Base-by-base conservation (phyloP, 208 protist genomes). In the Plasmodiophora brassicae region DNA sequence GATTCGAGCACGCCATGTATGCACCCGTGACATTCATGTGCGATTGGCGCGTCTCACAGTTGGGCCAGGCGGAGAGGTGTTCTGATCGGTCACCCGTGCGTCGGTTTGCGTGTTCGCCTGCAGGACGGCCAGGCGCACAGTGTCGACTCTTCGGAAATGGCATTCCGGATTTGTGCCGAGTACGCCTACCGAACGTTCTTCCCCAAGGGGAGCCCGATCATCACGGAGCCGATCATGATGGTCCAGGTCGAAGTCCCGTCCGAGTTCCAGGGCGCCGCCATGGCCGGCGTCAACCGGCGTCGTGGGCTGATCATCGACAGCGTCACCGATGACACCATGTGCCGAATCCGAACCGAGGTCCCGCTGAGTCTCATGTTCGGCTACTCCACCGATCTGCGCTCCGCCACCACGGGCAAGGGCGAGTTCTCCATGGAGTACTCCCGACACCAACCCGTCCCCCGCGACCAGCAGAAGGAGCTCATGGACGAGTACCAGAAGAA, bases 91-190 rank as follows among this genome's bases (percentile, higher is more conserved):
- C 94, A 96, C 25, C 97, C 96, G 38, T 95, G 98, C 41, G 97
- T 95, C 94, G 97, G 97, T 54, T 95, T 99, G 43, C 94, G 96
- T 88, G 96, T 98, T 86, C 94, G 96, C 87, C 94, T 99, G 35
- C 94, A 93, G 46, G 97, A 98, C 88, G 98, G 98, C 91, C 91
- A 35, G 36, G 95, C 96, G 93, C 98, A 99, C 92, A 94, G 96
- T 89, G 98, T 99, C 54, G 98, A 99, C 92, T 99, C 97, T n/a
- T 97, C 93, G 89, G 98, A 99, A 90, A 91, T 98, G 88, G 97
- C 98, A 22, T 99, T 99, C 94, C 95, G 94, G 90, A 96, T 97
- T 86, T 96, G 96, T 32, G 96, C 96, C 0, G 93, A 96, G 85
- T 93, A 96, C 72, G 94, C 98, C 39, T 98, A 98, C 94, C 94